These are phyloP conservation scores for Porcisia deanei DNA, from an alignment of 208 protist genomes.

Conservation along the genomic window DNA sequence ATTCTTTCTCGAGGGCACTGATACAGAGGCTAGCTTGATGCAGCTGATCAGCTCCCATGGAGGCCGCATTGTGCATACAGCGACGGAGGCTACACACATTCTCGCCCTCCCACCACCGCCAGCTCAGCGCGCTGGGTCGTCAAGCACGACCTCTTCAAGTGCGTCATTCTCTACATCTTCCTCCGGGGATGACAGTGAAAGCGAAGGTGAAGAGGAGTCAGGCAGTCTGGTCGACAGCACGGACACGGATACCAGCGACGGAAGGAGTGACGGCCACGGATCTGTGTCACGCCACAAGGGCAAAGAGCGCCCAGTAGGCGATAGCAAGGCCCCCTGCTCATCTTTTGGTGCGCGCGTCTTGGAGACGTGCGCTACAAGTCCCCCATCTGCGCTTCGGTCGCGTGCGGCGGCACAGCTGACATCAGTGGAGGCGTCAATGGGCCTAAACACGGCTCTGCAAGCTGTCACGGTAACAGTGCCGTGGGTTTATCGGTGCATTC, in stretches of 20 bases:
- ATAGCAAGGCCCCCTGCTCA: neutral
- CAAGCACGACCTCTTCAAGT: constrained; percentile 12
- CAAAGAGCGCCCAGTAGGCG: neutral
- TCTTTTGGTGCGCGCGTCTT: neutral
- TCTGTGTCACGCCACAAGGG: neutral
- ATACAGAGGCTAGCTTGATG: constrained; percentile 28
- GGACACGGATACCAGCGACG: constrained; percentile 8
- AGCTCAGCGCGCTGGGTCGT: neutral
- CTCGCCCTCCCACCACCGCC: constrained; percentile 22
- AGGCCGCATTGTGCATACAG: constrained; percentile 38
- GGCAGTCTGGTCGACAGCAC: constrained; percentile 11
- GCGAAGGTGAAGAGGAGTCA: neutral
- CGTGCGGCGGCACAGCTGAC: neutral
- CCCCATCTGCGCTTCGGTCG: neutral
- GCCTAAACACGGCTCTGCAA: neutral
- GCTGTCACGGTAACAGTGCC: constrained; percentile 15
- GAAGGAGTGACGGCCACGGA: neutral
- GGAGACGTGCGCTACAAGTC: neutral
- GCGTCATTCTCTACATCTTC: constrained; percentile 17
- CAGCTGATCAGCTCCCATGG: constrained; percentile 51
- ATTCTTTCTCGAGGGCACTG: constrained; percentile 41
- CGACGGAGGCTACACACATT: constrained; percentile 65
- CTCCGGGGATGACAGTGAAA: constrained; percentile 5
- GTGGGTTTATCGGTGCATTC: constrained; percentile 31
- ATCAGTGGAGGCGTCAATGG: neutral